phyloP scores from a whole-genome alignment of 208 protist species.

The Wallacemonas rigidus region DNA sequence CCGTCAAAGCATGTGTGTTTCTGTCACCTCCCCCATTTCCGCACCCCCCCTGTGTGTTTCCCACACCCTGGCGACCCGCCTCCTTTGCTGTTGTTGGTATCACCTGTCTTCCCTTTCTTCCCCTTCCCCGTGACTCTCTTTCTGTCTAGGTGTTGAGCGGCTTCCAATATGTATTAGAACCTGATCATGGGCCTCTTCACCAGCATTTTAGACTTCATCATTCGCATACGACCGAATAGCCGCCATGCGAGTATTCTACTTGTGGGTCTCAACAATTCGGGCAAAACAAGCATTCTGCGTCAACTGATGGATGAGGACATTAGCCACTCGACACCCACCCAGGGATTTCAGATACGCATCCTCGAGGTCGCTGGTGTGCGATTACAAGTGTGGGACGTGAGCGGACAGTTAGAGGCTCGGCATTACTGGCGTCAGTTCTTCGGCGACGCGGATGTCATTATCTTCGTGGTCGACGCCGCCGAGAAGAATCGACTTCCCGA shows the following conservation, averaged over 20 bases:
- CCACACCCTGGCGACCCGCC: too few species aligned
- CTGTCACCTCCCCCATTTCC: too few species aligned
- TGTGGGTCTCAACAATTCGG: constrained; percentile 97
- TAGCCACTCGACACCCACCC: constrained; percentile 93
- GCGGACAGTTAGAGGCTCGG: constrained; percentile 93
- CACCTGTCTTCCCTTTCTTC: too few species aligned
- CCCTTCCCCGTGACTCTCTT: neutral
- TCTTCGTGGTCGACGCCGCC: constrained; percentile 95
- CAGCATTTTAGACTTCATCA: constrained; percentile 93
- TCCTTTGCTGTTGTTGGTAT: too few species aligned
- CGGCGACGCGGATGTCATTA: constrained; percentile 89
- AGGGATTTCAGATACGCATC: constrained; percentile 98
- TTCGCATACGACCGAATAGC: constrained; percentile 76
- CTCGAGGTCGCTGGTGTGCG: constrained; percentile 90
- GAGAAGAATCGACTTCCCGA: constrained; percentile 91
- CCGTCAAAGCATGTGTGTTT: too few species aligned
- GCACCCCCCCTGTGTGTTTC: too few species aligned
- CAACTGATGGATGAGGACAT: constrained; percentile 94
- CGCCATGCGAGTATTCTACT: constrained; percentile 92
- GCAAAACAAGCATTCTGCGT: constrained; percentile 97
- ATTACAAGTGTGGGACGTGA: constrained; percentile 98
- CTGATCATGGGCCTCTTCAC: constrained; percentile 89
- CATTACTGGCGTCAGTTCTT: constrained; percentile 98
- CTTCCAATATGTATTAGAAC: too few species aligned
- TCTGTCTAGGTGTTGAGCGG: neutral